Percentiles rank a stretch among this genome's conserved stretches.
These are phyloP conservation scores for Ceratocystis eucalypticola DNA, from an alignment of 2,329 filamentous ascomycete species.

Conservation along the genomic window DNA sequence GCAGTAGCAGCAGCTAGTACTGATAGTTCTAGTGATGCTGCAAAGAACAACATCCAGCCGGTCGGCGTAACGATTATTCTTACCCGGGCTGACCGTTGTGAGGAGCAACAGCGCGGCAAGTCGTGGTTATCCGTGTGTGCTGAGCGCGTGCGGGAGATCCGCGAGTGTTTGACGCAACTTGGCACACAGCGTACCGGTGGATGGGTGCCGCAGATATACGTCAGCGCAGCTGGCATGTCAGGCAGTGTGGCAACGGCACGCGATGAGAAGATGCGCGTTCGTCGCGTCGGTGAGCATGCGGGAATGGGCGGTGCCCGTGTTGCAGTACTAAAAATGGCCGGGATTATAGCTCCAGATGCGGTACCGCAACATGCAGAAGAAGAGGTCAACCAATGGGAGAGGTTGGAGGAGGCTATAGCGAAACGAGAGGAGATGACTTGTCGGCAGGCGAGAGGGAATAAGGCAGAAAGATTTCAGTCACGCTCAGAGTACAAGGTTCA, in stretches of 20 bases:
- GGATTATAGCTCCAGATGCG: conserved; percentile 22
- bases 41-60: background rate
- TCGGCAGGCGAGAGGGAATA: background rate
- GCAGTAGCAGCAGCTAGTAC: background rate
- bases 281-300: conserved; percentile 23
- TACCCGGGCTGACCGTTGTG: conserved; percentile 43
- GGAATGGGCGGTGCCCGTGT: conserved; percentile 31
- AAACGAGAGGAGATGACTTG: background rate
- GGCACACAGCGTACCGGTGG: conserved; percentile 24
- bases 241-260: conserved; percentile 23
- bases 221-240: conserved; percentile 30
- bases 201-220: conserved; percentile 26
- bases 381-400: conserved; percentile 11
- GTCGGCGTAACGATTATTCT: conserved; percentile 35
- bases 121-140: conserved; percentile 24
- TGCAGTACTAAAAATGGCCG: conserved; percentile 32
- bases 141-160: conserved; percentile 24
- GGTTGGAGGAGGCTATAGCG: conserved; percentile 23
- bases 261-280: conserved; percentile 16
- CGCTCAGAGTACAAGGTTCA: background rate
- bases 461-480: background rate
- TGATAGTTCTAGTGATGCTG: background rate
- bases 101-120: conserved; percentile 18
- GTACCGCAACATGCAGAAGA: background rate
- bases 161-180: conserved; percentile 21